Base-by-base conservation (phyloP, 1,284 basidiomycete genomes). In the Vanrija sp. region DNA sequence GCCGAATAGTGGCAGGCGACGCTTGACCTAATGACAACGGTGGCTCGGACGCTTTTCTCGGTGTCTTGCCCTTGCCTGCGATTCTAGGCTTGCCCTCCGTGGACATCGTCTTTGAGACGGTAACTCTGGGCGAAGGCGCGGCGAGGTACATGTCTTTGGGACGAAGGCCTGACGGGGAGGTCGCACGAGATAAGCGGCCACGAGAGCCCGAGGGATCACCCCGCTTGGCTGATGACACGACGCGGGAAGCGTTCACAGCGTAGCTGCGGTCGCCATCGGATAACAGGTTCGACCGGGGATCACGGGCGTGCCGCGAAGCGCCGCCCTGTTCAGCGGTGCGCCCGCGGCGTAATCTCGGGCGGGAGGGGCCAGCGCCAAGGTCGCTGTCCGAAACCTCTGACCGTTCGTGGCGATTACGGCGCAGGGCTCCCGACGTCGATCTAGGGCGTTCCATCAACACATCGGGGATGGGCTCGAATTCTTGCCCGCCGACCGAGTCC, bases 231-330 rank as follows among this genome's bases (percentile, higher is more conserved):
- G 47, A 42, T 12, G 39, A 42, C 5, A 38, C 25, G n/a, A 37
- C 41, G 1, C 74, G 60, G 0, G 74, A 69, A 6, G 90, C 84
- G 64, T 90, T 91, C n/a, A 85, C 86, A 3, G 90, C 89, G 72
- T 93, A 93, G 50, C 90, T 84, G 54, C 87, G 83, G 72, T 93
- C 90, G 44, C 89, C 89, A 69, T 94, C 91, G 3, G 90, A 92
- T 0, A 82, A 78, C 9, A 74, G 52, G 9, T 44, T 47, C 27
- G 36, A 46, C n/a, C 41, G 49, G 15, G 45, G 43, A 35, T 45
- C 49, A n/a, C 38, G 48, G 41, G 16, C 55, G 47, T 5, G 41
- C 20, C 25, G 45, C 50, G 14, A 24, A 35, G 27, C 45, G 42
- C 22, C 39, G 0, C 20, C 18, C 16, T 31, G 24, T 6, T 27